Percentiles rank a stretch among this genome's conserved stretches.
Evolutionary conservation across 768 basidiomycete species (phyloP).

Genomic region (Asterophora parasitica): DNA sequence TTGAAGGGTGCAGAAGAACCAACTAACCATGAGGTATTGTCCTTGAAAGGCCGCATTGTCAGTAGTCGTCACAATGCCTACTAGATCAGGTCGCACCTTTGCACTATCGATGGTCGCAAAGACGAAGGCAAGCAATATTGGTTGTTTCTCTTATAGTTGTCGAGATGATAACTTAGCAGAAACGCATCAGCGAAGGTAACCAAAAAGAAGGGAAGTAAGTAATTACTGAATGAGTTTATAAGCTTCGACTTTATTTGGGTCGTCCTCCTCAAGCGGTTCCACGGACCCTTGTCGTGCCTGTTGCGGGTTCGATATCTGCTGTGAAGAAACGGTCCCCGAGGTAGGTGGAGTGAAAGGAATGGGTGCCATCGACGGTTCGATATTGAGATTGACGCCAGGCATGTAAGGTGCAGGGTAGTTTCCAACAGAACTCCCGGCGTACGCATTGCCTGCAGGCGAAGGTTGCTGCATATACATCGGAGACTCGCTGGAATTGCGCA

Average conservation of each 20-base stretch:
- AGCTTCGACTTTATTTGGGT: slow-evolving; percentile 72
- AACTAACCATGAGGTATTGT: slow-evolving; percentile 78
- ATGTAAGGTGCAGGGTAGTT: slow-evolving; percentile 48
- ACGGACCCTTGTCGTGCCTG: slow-evolving; percentile 22
- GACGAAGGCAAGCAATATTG: slow-evolving; percentile 87
- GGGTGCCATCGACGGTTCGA: slow-evolving; percentile 49
- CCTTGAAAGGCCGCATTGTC: slow-evolving; percentile 28
- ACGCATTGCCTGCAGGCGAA: slow-evolving; percentile 36
- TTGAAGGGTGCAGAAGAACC: neutral
- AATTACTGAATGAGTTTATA: slow-evolving; percentile 73
- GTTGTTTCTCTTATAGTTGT: slow-evolving; percentile 83
- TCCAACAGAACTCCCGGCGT: slow-evolving; percentile 33
- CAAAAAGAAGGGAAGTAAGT: neutral
- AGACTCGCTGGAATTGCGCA: slow-evolving; percentile 48
- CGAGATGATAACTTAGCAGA: slow-evolving; percentile 72
- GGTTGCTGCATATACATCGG: slow-evolving; percentile 58
- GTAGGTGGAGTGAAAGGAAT: slow-evolving; percentile 41
- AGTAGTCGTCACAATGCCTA: slow-evolving; percentile 4
- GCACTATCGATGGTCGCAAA: slow-evolving; percentile 82
- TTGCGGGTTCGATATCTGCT: slow-evolving; percentile 28
- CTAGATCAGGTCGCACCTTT: slow-evolving; percentile 45
- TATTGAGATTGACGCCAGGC: slow-evolving; percentile 50
- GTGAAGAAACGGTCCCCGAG: slow-evolving; percentile 23
- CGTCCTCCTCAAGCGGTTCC: slow-evolving; percentile 55
- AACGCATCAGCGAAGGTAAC: neutral